These are phyloP conservation scores for Manihot esculenta DNA, from an alignment of 441 rosid genomes.

Conservation along the genomic window DNA sequence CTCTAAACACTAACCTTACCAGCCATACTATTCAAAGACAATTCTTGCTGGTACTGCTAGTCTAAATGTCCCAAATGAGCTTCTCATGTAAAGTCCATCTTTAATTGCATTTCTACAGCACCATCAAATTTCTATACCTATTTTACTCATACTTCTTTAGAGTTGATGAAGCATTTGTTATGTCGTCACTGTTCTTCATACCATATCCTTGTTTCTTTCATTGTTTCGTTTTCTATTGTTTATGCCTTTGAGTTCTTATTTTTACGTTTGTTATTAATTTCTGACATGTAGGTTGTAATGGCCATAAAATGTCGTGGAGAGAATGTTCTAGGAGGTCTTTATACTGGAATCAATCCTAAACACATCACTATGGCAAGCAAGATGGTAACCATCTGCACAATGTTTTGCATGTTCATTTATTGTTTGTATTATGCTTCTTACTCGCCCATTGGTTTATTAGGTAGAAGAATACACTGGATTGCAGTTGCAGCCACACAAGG, in stretches of 20 bases:
- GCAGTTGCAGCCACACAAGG: constrained; percentile 94
- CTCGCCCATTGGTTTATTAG: constrained; percentile 37
- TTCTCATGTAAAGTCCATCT: not conserved
- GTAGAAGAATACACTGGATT: constrained; percentile 95
- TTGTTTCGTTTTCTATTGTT: not conserved
- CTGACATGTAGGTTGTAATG: constrained; percentile 73
- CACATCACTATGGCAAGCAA: constrained; percentile 93
- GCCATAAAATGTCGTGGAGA: constrained; percentile 84
- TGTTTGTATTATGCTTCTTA: constrained; percentile 12
- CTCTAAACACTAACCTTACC: not conserved
- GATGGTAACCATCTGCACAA: constrained; percentile 50
- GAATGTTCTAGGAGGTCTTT: constrained; percentile 67
- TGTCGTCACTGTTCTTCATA: not conserved
- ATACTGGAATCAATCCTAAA: constrained; percentile 69
- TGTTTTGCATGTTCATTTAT: too few relatives aligned
- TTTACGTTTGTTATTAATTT: not conserved
- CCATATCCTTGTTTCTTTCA: not conserved
- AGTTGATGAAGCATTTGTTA: constrained; percentile 4
- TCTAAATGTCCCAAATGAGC: not conserved
- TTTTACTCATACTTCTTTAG: not conserved
- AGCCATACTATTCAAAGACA: not conserved
- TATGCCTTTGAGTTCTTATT: constrained; percentile 1
- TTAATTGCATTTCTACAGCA: not conserved
- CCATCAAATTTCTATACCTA: not conserved
- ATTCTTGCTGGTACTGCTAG: not conserved